Evolutionary conservation across 768 basidiomycete species (phyloP).

Genomic region (Mycena albidolilacea): DNA sequence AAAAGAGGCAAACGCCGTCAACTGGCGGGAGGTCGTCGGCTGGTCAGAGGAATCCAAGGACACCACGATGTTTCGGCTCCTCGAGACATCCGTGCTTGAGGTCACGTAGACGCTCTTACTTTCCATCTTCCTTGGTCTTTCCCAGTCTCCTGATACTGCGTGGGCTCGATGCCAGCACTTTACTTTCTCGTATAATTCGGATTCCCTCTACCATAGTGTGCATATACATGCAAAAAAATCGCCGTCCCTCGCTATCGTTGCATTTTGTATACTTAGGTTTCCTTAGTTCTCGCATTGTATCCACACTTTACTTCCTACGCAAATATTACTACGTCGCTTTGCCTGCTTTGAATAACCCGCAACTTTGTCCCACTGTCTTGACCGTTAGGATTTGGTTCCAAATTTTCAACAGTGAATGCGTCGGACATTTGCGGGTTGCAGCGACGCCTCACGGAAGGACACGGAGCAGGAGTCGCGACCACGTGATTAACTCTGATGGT

Average conservation of each 20-base stretch:
- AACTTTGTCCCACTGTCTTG: too few species aligned
- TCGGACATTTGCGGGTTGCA: too few species aligned
- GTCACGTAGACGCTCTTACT: conserved; percentile 30
- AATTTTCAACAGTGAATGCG: too few species aligned
- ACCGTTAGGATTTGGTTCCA: too few species aligned
- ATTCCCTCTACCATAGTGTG: conserved; percentile 31
- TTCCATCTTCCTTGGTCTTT: not conserved
- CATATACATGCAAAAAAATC: conserved; percentile 29
- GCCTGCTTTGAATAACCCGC: not conserved
- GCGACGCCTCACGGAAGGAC: too few species aligned
- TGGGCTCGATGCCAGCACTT: conserved; percentile 23
- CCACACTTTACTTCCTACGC: conserved; percentile 15
- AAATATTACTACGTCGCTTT: conserved; percentile 16
- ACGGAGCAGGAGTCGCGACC: too few species aligned
- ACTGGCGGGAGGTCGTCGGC: conserved; percentile 86
- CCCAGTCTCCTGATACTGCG: not conserved
- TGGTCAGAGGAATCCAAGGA: conserved; percentile 90
- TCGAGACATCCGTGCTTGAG: conserved; percentile 87
- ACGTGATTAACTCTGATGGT: too few species aligned
- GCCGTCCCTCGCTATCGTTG: conserved; percentile 28
- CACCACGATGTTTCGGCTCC: conserved; percentile 77
- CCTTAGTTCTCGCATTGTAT: conserved; percentile 29
- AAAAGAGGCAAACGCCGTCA: conserved; percentile 86
- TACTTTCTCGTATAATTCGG: conserved; percentile 26
- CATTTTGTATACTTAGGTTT: conserved; percentile 38